These are phyloP conservation scores for Aspergillus homomorphus DNA, from an alignment of 495 filamentous ascomycete genomes.

Conservation along the genomic window DNA sequence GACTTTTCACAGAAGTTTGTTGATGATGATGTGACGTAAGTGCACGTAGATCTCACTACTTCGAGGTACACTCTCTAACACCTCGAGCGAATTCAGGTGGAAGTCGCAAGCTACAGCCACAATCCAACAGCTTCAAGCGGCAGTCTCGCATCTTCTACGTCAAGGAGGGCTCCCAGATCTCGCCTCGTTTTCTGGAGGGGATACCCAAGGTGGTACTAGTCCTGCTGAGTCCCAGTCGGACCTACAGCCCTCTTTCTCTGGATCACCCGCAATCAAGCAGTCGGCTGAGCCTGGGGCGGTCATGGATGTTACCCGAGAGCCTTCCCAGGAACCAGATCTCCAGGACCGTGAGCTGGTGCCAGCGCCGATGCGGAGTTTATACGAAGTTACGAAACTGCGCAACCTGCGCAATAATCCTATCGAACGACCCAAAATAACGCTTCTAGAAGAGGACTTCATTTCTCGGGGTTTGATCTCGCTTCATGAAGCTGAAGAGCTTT, in stretches of 20 bases:
- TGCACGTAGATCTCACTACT: constrained; percentile 4
- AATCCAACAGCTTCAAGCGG: constrained; percentile 43
- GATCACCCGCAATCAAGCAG: constrained; percentile 23
- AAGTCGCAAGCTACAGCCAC: constrained; percentile 42
- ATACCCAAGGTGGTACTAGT: constrained; percentile 30
- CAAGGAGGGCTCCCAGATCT: constrained; percentile 40
- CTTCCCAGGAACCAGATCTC: constrained; percentile 49
- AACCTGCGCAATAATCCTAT: constrained; percentile 47
- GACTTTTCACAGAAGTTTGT: constrained; percentile 51
- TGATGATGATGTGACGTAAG: constrained; percentile 46
- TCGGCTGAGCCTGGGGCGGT: constrained; percentile 33
- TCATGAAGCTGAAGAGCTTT: constrained; percentile 50
- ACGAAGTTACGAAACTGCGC: constrained; percentile 57
- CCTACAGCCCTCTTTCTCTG: constrained; percentile 28
- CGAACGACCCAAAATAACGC: constrained; percentile 43
- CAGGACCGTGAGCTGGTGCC: constrained; percentile 48
- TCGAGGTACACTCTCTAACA: constrained; percentile 12
- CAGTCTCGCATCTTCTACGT: constrained; percentile 44
- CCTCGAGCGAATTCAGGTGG: constrained; percentile 31
- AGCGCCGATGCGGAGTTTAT: constrained; percentile 58
- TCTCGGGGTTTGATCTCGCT: constrained; percentile 45
- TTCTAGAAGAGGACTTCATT: constrained; percentile 53
- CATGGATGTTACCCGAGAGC: constrained; percentile 48
- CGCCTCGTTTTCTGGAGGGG: constrained; percentile 34
- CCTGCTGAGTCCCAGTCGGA: constrained; percentile 31